Evolutionary conservation across 306 rosid genomes (phyloP).

Genomic region (Benincasa hispida): DNA sequence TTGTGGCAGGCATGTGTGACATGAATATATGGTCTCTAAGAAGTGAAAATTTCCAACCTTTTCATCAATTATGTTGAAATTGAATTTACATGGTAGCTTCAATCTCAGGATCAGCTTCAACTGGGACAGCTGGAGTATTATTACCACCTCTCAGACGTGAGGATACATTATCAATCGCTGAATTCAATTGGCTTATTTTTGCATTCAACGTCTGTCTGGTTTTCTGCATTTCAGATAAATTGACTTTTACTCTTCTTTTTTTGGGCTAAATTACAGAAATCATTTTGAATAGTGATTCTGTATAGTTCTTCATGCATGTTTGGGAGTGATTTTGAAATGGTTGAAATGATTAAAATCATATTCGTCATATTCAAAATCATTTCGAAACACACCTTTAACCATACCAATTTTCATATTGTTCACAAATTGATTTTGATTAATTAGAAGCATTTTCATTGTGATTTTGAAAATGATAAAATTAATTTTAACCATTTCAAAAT

Average conservation of each 20-base stretch:
- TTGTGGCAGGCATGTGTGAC: neutral
- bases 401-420: too few species aligned
- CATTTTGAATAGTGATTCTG: neutral
- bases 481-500: too few species aligned
- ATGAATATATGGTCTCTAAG: neutral
- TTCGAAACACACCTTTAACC: too few species aligned
- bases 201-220: slow-evolving; percentile 69
- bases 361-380: too few species aligned
- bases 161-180: slow-evolving; percentile 91
- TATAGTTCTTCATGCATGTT: too few species aligned
- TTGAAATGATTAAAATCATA: too few species aligned
- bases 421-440: too few species aligned
- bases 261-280: too few species aligned
- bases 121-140: slow-evolving; percentile 33
- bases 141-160: slow-evolving; percentile 90
- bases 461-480: too few species aligned
- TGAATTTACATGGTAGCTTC: slow-evolving; percentile 54
- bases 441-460: too few species aligned
- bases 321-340: too few species aligned
- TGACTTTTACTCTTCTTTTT: too few species aligned
- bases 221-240: slow-evolving; percentile 37
- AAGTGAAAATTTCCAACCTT: neutral
- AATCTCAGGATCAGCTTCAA: slow-evolving; percentile 61
- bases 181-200: slow-evolving; percentile 77
- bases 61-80: neutral